These are phyloP conservation scores for Ustilago tritici DNA, from an alignment of 1,284 basidiomycete genomes.

Conservation along the genomic window DNA sequence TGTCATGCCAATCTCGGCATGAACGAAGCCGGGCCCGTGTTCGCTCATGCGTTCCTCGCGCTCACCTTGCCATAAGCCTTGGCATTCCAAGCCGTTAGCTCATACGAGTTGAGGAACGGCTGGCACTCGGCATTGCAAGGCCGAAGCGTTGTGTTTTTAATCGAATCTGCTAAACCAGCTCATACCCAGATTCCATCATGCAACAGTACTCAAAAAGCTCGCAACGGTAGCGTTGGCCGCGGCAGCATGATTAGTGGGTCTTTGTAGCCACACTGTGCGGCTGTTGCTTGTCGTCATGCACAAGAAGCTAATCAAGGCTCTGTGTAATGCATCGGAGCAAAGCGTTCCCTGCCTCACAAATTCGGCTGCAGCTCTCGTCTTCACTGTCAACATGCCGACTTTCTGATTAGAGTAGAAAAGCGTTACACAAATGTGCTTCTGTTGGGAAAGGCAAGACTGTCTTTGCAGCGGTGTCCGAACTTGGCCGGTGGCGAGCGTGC, in stretches of 20 bases:
- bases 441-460: not conserved
- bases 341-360: not conserved
- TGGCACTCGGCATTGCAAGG: not conserved
- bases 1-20: not conserved
- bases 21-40: conserved; percentile 1
- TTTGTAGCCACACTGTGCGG: not conserved
- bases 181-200: not conserved
- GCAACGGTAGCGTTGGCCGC: not conserved
- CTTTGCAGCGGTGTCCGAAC: conserved; percentile 1
- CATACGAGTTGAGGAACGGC: not conserved
- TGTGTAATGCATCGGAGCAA: not conserved
- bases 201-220: not conserved
- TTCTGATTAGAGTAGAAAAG: not conserved
- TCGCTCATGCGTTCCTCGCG: not conserved
- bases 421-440: not conserved
- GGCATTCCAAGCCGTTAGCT: not conserved
- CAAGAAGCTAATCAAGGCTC: not conserved
- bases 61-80: not conserved
- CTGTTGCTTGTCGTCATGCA: not conserved
- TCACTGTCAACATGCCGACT: not conserved
- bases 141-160: not conserved
- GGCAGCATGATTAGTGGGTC: not conserved
- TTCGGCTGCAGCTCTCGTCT: not conserved
- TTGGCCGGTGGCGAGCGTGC: not conserved
- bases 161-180: not conserved